phyloP scores from a whole-genome alignment of 2,329 filamentous ascomycete genomes.

The Pseudopithomyces chartarum region DNA sequence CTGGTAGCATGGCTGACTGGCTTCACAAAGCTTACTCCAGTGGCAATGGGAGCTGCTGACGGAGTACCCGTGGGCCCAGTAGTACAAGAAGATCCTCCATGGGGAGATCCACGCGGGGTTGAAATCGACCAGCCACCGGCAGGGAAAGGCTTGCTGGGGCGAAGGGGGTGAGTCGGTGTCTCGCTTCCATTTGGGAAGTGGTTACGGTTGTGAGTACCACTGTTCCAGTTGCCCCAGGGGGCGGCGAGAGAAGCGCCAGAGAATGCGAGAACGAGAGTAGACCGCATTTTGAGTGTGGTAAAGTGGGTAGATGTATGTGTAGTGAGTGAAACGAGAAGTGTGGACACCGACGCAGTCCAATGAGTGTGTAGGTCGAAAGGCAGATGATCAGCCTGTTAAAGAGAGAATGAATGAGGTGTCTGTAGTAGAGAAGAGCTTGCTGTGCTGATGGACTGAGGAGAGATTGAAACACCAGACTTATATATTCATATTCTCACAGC shows the following conservation, averaged over 20 bases:
- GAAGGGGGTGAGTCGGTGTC: not conserved
- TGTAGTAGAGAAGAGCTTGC: constrained; percentile 8
- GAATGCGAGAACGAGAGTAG: constrained; percentile 27
- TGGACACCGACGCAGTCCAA: constrained; percentile 19
- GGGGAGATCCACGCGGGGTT: not conserved
- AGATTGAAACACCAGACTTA: not conserved
- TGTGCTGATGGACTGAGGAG: not conserved
- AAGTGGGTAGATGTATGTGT: not conserved
- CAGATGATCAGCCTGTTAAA: constrained; percentile 4
- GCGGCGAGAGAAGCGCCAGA: constrained; percentile 25
- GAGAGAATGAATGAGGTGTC: constrained; percentile 5
- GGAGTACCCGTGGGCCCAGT: too few species aligned
- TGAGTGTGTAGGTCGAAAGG: constrained; percentile 13
- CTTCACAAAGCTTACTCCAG: too few species aligned
- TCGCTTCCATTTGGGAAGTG: not conserved
- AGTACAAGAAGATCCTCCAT: too few species aligned
- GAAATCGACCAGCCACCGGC: not conserved
- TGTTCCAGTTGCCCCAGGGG: constrained; percentile 11
- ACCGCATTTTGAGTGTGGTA: constrained; percentile 25
- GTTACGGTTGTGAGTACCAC: constrained; percentile 2
- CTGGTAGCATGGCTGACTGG: too few species aligned
- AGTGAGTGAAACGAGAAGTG: constrained; percentile 2
- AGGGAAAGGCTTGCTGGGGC: not conserved
- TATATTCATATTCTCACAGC: not conserved
- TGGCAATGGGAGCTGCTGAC: too few species aligned